Evolutionary conservation across 331 rosid species (phyloP).

Genomic region (Dryas integrifolia): DNA sequence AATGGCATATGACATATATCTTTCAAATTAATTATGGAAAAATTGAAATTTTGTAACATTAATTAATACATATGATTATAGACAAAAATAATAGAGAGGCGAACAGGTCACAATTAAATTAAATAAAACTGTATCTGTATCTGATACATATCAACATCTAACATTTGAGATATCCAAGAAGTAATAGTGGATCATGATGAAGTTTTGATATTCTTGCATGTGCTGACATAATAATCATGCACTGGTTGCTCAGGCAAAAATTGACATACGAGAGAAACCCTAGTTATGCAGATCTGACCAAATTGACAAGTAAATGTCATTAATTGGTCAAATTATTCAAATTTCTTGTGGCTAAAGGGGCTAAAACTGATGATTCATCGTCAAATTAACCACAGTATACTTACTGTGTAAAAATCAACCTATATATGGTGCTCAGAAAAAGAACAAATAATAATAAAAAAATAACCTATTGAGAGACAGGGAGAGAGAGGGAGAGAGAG

Average conservation of each 20-base stretch:
- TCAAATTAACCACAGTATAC: neutral
- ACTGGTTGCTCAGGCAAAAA: neutral
- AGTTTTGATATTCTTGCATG: neutral
- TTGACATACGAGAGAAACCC: neutral
- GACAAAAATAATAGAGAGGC: no score
- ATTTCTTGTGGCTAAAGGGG: neutral
- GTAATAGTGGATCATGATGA: neutral
- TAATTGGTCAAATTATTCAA: neutral
- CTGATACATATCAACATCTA: neutral
- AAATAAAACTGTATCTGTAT: neutral
- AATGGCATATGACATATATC: no score
- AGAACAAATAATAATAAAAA: neutral
- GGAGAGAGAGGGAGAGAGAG: slow-evolving; percentile 1
- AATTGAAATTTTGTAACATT: no score
- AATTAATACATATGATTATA: no score
- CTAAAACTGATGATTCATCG: neutral
- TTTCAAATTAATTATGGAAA: no score
- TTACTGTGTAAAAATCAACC: neutral
- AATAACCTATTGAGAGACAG: neutral
- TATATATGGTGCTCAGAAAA: neutral
- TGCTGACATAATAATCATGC: slow-evolving; percentile 9
- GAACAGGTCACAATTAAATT: no score
- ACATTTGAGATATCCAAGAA: neutral
- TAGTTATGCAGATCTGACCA: slow-evolving; percentile 1
- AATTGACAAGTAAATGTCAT: neutral